Conservation (phyloP, 148 eudicot species). For the Linanthus parryae region DNA sequence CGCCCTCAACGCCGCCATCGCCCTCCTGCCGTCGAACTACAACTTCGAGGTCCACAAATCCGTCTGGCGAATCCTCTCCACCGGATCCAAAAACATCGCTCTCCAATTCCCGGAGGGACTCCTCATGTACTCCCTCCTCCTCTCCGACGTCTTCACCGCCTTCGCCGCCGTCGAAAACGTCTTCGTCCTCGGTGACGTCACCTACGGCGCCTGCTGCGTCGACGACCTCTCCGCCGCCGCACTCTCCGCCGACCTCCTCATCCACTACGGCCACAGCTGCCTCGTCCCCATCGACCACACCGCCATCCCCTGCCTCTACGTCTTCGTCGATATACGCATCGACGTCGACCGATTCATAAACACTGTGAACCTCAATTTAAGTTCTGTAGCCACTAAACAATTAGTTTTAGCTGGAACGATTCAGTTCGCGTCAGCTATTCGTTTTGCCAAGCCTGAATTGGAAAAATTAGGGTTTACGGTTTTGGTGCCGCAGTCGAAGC, state of each 20-base stretch:
- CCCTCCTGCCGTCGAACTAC: constrained; percentile 77
- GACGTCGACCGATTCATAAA: constrained; percentile 34
- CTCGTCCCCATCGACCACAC: constrained; percentile 74
- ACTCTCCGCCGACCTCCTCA: constrained; percentile 48
- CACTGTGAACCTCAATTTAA: constrained; percentile 27
- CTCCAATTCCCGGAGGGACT: constrained; percentile 94
- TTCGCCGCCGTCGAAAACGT: constrained; percentile 45
- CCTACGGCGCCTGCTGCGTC: constrained; percentile 94
- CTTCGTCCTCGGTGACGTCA: constrained; percentile 79
- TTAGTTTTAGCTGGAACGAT: constrained; percentile 78
- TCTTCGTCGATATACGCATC: constrained; percentile 73
- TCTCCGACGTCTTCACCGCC: constrained; percentile 73
- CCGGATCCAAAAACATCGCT: constrained; percentile 50
- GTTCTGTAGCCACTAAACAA: constrained; percentile 10
- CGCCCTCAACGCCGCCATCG: constrained; percentile 59
- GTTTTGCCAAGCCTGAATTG: constrained; percentile 62
- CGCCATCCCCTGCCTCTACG: constrained; percentile 62
- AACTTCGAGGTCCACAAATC: constrained; percentile 79
- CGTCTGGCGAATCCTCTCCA: constrained; percentile 53
- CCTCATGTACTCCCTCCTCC: constrained; percentile 66
- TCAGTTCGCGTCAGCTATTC: constrained; percentile 66
- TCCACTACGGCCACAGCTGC: constrained; percentile 89
- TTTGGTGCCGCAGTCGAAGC: constrained; percentile 80
- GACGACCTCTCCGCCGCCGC: constrained; percentile 87
- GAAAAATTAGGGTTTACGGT: constrained; percentile 82